Conservation (phyloP, 1,139 yeast species). For the Sugiyamaella grinbergsii region DNA sequence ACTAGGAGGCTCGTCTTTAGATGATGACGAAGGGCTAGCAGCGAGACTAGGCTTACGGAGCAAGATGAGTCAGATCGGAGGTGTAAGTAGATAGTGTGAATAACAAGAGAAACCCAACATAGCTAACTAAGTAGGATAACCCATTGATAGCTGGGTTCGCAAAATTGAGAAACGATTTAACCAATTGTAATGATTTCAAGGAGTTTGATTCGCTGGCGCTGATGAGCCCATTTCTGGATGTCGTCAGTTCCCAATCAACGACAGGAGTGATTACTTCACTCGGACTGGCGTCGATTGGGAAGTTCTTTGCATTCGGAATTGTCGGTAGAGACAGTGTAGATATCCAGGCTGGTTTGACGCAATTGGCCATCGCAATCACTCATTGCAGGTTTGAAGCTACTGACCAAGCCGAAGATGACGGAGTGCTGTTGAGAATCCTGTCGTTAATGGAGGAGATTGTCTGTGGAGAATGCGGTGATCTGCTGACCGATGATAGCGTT, state of each 20-base stretch:
- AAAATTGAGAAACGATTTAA: conserved; percentile 70
- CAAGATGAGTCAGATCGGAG: conserved; percentile 19
- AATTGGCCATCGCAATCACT: conserved; percentile 74
- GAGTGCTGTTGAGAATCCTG: conserved; percentile 81
- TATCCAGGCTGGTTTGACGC: conserved; percentile 54
- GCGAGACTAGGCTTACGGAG: conserved; percentile 25
- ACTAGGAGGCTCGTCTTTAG: conserved; percentile 54
- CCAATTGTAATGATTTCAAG: conserved; percentile 55
- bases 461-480: conserved; percentile 59
- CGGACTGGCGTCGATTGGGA: conserved; percentile 75
- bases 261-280: conserved; percentile 84
- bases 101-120: background rate
- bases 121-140: conserved; percentile 44
- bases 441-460: conserved; percentile 71
- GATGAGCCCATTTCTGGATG: conserved; percentile 81
- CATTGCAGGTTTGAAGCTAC: conserved; percentile 97
- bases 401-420: conserved; percentile 90
- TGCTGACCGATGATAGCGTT: conserved; percentile 77
- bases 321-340: conserved; percentile 51
- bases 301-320: conserved; percentile 65
- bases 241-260: conserved; percentile 82
- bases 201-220: conserved; percentile 72
- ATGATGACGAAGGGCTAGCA: conserved; percentile 41
- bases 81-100: conserved; percentile 17
- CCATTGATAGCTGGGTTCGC: conserved; percentile 82